Conservation (phyloP, 768 basidiomycete genomes). For the Macrolepiota fuliginosa region DNA sequence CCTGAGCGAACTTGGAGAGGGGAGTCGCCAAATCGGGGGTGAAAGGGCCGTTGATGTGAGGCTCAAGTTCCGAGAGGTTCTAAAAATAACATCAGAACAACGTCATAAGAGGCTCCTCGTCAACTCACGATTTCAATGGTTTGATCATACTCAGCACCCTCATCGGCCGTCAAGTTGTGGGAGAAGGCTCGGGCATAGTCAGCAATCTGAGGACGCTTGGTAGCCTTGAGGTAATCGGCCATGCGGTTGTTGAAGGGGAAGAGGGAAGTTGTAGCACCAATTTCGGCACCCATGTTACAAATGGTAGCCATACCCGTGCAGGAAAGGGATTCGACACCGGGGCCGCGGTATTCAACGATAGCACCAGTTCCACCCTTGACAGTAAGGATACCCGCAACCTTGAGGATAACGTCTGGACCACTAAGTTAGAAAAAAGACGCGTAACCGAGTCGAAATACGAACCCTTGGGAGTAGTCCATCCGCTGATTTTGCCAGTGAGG, state of each 20-base stretch:
- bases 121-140: constrained; percentile 81
- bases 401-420: constrained; percentile 87
- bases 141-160: constrained; percentile 91
- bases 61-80: constrained; percentile 97
- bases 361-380: constrained; percentile 99
- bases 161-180: constrained; percentile 87
- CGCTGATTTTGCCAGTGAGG: constrained; percentile 89
- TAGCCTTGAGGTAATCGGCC: constrained; percentile 92
- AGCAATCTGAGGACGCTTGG: constrained; percentile 85
- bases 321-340: constrained; percentile 94
- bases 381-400: constrained; percentile 97
- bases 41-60: constrained; percentile 99
- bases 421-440: constrained; percentile 13
- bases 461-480: constrained; percentile 99
- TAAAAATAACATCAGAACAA: constrained; percentile 23
- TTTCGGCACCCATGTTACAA: constrained; percentile 99
- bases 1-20: constrained; percentile 90
- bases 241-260: constrained; percentile 99
- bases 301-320: constrained; percentile 99
- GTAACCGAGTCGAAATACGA: constrained; percentile 15
- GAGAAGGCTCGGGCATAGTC: constrained; percentile 86
- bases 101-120: not conserved
- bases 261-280: constrained; percentile 96
- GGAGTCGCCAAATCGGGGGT: constrained; percentile 99
- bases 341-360: constrained; percentile 94